Base-by-base conservation (phyloP, 1,284 basidiomycete species). In the Leccinum angustisporum region DNA sequence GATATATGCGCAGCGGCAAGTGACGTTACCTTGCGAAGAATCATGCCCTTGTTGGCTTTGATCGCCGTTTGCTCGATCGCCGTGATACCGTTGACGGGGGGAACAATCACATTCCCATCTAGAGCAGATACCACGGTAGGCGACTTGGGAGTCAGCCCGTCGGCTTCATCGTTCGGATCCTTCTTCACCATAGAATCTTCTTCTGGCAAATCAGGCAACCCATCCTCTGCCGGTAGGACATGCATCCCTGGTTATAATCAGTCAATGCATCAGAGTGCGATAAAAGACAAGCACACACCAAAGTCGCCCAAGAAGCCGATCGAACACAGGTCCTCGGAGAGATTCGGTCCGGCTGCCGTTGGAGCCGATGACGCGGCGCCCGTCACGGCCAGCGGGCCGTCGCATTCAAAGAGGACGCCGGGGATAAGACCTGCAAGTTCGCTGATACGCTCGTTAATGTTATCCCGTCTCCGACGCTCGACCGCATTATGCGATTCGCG, bases 381-480 rank as follows among this genome's bases (percentile, higher is more conserved):
- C 8, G 70, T 68, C 9, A 65, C 58, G 43, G 33, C 61, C n/a
- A 70, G 62, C 0, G 74, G 70, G 1, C 72, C 70, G 61, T 78
- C 81, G 54, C 82, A 81, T 68, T 92, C 90, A 52, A 93, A 79
- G 75, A 92, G 80, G 68, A 87, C 87, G 73, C 94, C 92, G 2
- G 94, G 94, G 63, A 97, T 90, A 58, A 97, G 80, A 27, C 90
- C 90, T 16, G 94, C 91, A 1, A 97, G 83, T 75, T 97, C 94
- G 53, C 86, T 85, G 68, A 97, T 97, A 76, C 92, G 92, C 78
- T 96, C 94, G 76, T 97, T 97, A 75, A 97, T 97, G 74, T 95
- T 95, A 73, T 96, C 94, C 54, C 94, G 77, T 58, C 94, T 75
- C 31, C 94, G 79, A 18, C 94, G 81, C 78, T 97, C 94, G 65